Evolutionary conservation across 768 basidiomycete species (phyloP).

Genomic region (Rhodotorula kratochvilovae): DNA sequence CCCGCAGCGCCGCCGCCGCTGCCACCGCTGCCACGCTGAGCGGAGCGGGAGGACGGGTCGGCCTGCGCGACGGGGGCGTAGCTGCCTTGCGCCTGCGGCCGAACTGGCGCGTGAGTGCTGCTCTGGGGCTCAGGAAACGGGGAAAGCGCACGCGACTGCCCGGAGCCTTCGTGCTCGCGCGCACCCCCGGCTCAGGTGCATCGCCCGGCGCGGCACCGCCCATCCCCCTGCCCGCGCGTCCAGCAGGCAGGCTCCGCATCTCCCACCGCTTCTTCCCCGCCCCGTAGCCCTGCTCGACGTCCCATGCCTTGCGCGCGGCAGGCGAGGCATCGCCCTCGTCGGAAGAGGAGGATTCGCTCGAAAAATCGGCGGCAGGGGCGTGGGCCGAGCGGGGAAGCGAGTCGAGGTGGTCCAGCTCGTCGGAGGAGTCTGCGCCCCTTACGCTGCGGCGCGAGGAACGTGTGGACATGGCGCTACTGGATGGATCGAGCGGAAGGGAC

Average conservation of each 20-base stretch:
- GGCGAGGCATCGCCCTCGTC: too few species aligned
- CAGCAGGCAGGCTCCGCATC: neutral
- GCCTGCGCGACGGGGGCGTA: neutral
- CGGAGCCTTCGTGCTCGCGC: neutral
- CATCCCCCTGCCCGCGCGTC: too few species aligned
- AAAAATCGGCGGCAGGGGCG: too few species aligned
- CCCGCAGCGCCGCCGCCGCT: neutral
- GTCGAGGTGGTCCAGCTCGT: neutral
- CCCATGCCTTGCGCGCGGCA: too few species aligned
- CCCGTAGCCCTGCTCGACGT: neutral
- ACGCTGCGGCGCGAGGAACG: neutral
- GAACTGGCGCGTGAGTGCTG: neutral
- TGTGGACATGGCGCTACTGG: conserved; percentile 42
- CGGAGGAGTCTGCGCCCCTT: too few species aligned
- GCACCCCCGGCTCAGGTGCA: neutral
- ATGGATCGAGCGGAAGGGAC: conserved; percentile 39
- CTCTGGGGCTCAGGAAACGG: too few species aligned
- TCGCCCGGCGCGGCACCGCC: too few species aligned
- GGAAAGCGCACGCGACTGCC: neutral
- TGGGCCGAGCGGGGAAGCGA: too few species aligned
- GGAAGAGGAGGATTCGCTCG: neutral
- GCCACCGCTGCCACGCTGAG: too few species aligned
- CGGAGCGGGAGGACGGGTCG: neutral
- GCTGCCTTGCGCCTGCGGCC: neutral
- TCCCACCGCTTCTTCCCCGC: neutral